phyloP scores from a whole-genome alignment of 768 basidiomycete species.

The Podaxis sp. region DNA sequence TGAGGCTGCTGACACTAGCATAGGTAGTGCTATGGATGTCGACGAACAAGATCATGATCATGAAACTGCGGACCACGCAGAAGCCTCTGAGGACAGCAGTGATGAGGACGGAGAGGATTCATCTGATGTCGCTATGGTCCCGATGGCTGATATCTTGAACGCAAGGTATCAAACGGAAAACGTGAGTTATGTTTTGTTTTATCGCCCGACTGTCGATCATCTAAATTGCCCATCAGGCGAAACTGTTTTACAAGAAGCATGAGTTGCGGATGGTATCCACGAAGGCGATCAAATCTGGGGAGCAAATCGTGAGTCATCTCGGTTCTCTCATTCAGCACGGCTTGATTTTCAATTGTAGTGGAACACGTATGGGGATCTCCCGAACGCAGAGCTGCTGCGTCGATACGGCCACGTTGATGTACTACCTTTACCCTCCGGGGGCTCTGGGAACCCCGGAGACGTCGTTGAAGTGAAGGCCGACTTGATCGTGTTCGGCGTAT shows the following conservation, averaged over 20 bases:
- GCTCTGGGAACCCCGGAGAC: conserved; percentile 73
- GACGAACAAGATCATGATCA: conserved; percentile 27
- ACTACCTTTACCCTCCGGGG: conserved; percentile 50
- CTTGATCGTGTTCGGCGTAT: conserved; percentile 50
- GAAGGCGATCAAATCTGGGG: conserved; percentile 67
- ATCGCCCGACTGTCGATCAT: not conserved
- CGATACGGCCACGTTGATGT: conserved; percentile 92
- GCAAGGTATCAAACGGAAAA: conserved; percentile 85
- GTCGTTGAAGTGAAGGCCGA: conserved; percentile 79
- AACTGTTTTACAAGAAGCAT: conserved; percentile 76
- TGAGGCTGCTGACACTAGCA: conserved; percentile 31
- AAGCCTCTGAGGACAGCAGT: conserved; percentile 37
- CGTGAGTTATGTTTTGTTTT: conserved; percentile 42
- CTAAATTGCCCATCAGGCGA: conserved; percentile 53
- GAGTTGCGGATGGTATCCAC: conserved; percentile 81
- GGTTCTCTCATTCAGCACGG: conserved; percentile 11
- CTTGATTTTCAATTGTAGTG: conserved; percentile 47
- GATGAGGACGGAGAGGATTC: conserved; percentile 51
- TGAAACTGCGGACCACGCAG: conserved; percentile 38
- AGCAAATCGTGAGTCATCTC: conserved; percentile 74
- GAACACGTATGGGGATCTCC: conserved; percentile 94
- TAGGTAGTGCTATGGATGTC: conserved; percentile 43
- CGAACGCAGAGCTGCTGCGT: conserved; percentile 91
- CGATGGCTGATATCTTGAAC: conserved; percentile 95
- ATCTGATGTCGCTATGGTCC: conserved; percentile 84